These are phyloP conservation scores for Sonneratia caseolaris DNA, from an alignment of 345 rosid genomes.

Conservation along the genomic window DNA sequence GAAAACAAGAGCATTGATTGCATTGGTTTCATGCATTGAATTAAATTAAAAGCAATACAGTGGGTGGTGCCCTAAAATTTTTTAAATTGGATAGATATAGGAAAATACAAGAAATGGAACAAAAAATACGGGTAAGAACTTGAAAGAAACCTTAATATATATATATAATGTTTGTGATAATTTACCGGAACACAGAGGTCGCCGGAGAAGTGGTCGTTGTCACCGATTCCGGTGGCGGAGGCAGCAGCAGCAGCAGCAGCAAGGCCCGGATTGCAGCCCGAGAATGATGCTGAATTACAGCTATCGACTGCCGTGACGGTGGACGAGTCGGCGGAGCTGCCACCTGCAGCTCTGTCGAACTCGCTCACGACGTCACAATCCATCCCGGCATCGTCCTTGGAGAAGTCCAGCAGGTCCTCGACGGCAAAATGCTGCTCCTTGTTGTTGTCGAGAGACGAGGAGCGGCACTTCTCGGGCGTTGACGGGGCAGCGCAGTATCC, in stretches of 20 bases:
- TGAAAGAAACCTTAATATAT: not conserved
- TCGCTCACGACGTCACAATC: constrained; percentile 26
- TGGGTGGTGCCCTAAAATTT: not conserved
- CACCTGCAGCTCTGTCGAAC: constrained; percentile 21
- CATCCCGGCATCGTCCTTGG: constrained; percentile 50
- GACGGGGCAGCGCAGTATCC: not conserved
- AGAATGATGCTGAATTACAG: constrained; percentile 57
- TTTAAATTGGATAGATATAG: no score
- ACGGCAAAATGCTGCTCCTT: constrained; percentile 60
- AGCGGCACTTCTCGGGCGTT: not conserved
- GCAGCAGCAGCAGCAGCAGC: constrained; percentile 21
- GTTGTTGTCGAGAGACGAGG: not conserved
- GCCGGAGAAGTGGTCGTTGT: constrained; percentile 42
- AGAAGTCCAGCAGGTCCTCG: constrained; percentile 83
- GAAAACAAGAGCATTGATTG: not conserved
- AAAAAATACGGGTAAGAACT: not conserved
- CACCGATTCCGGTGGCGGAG: not conserved
- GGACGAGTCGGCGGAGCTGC: constrained; percentile 46
- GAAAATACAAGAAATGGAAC: not conserved
- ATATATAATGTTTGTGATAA: not conserved
- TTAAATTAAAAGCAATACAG: not conserved
- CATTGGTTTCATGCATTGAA: not conserved
- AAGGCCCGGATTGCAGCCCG: constrained; percentile 28
- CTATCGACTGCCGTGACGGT: constrained; percentile 41
- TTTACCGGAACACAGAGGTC: constrained; percentile 92